These are phyloP conservation scores for Noccaea caerulescens DNA, from an alignment of 345 rosid species.

Conservation along the genomic window DNA sequence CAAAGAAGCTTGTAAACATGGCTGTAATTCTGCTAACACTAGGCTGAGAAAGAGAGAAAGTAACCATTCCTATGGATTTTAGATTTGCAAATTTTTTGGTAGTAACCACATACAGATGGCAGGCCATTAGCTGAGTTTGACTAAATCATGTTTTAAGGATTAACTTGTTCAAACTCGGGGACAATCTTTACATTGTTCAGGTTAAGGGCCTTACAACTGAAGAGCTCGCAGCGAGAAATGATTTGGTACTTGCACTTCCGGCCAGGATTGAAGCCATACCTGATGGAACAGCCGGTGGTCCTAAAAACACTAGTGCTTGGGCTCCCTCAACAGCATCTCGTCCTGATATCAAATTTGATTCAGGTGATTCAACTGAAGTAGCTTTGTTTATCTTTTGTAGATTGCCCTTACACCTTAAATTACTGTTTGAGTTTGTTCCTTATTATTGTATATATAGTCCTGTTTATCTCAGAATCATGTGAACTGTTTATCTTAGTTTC, in stretches of 20 bases:
- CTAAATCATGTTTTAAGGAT: conserved; percentile 8
- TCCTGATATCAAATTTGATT: conserved; percentile 89
- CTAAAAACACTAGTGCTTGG: conserved; percentile 82
- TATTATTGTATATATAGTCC: neutral
- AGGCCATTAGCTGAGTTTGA: neutral
- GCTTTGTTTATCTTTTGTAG: conserved; percentile 33
- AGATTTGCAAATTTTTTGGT: neutral
- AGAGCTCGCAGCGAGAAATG: conserved; percentile 87
- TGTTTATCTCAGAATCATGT: conserved; percentile 9
- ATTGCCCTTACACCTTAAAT: neutral
- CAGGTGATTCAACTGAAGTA: conserved; percentile 55
- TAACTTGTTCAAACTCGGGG: conserved; percentile 10
- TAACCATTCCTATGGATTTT: conserved; percentile 2
- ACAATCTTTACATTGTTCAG: conserved; percentile 43
- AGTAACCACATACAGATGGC: conserved; percentile 17
- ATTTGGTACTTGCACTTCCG: conserved; percentile 89
- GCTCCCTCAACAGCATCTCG: conserved; percentile 72
- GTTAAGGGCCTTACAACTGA: conserved; percentile 90
- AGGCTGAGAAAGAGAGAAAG: neutral
- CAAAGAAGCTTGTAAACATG: neutral
- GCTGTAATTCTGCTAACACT: neutral
- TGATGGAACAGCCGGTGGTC: conserved; percentile 86
- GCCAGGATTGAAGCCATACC: conserved; percentile 92
- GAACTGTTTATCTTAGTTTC: neutral
- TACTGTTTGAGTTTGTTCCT: neutral